These are phyloP conservation scores for Xylaria sp. DNA, from an alignment of 2,329 filamentous ascomycete genomes.

Conservation along the genomic window DNA sequence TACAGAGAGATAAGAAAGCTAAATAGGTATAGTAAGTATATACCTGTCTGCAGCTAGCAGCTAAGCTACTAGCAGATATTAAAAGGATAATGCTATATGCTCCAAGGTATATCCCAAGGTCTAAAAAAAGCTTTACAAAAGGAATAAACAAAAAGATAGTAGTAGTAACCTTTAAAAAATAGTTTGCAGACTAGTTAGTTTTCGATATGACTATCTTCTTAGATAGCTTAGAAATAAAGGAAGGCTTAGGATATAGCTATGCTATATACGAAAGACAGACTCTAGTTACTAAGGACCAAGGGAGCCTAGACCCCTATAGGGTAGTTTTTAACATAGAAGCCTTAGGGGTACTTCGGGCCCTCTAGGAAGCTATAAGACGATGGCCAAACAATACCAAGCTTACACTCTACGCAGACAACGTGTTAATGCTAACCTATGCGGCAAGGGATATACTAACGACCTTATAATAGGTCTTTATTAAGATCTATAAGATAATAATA, in stretches of 20 bases:
- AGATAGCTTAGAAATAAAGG: background rate
- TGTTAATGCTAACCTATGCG: background rate
- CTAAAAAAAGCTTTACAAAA: background rate
- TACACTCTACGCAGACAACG: background rate
- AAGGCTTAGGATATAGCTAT: background rate
- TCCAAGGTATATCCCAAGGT: background rate
- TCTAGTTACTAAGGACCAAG: background rate
- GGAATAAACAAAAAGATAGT: background rate
- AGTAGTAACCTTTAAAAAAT: background rate
- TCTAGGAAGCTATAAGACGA: no score
- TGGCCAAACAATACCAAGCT: background rate
- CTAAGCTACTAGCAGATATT: background rate
- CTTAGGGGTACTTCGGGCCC: background rate
- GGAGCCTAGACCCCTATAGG: background rate
- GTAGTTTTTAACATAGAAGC: background rate
- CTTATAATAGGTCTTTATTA: background rate
- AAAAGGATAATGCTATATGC: background rate
- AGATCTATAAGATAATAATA: background rate
- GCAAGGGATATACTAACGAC: background rate
- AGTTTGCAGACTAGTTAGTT: background rate
- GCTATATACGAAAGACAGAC: background rate
- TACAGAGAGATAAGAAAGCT: no score
- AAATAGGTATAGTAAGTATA: background rate
- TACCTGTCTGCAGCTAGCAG: background rate
- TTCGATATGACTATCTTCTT: background rate